phyloP scores from a whole-genome alignment of 2,329 filamentous ascomycete genomes.

The Pseudovirgaria hyperparasitica region DNA sequence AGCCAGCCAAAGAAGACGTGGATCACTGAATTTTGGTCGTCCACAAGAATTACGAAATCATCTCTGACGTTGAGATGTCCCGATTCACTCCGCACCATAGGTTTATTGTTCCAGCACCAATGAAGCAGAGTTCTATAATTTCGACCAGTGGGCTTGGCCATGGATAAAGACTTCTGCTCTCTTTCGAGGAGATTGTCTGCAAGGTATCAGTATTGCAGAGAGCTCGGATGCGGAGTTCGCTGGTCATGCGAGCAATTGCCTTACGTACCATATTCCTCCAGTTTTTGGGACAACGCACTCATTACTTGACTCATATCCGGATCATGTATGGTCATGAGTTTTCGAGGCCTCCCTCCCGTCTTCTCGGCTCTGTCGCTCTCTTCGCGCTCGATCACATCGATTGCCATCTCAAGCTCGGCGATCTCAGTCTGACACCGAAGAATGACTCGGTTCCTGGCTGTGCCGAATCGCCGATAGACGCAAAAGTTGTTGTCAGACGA shows the following conservation, averaged over 20 bases:
- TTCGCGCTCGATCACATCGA: too few relatives aligned
- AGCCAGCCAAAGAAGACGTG: too few relatives aligned
- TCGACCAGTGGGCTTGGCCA: slow-evolving; percentile 6
- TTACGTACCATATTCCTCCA: slow-evolving; percentile 5
- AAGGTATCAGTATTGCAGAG: background rate
- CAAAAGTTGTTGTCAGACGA: slow-evolving; percentile 6
- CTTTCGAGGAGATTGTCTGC: slow-evolving; percentile 7
- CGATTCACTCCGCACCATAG: slow-evolving; percentile 5
- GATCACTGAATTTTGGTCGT: slow-evolving; percentile 6
- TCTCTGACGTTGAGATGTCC: slow-evolving; percentile 2
- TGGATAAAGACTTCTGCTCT: slow-evolving; percentile 3
- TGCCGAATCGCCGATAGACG: slow-evolving; percentile 7
- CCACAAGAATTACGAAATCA: slow-evolving; percentile 7
- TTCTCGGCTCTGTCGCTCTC: too few relatives aligned
- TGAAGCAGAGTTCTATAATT: slow-evolving; percentile 6
- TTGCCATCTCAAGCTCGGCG: slow-evolving; percentile 6
- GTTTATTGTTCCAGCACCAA: slow-evolving; percentile 7
- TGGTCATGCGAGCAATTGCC: background rate
- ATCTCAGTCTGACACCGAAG: slow-evolving; percentile 9
- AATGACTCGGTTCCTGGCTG: slow-evolving; percentile 8
- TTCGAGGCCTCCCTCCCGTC: too few relatives aligned
- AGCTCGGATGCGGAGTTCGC: background rate
- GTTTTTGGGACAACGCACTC: too few relatives aligned
- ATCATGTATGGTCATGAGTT: too few relatives aligned
- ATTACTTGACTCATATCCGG: too few relatives aligned